phyloP scores from a whole-genome alignment of 2,329 filamentous ascomycete species.

The Raffaelea albimanens region DNA sequence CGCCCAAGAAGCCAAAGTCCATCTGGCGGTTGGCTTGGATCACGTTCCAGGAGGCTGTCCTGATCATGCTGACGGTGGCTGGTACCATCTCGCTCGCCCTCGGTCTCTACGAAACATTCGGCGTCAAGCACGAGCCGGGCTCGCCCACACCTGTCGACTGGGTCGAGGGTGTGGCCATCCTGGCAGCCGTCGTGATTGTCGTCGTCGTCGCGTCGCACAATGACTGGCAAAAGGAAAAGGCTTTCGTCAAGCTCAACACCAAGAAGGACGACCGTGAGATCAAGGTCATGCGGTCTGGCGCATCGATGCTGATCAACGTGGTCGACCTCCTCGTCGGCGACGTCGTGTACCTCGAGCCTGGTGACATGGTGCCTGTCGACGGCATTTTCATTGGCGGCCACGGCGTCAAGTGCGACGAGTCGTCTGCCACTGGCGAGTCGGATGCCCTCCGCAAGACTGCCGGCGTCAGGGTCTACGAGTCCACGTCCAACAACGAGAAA shows the following conservation, averaged over 20 bases:
- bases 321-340: slow-evolving; percentile 63
- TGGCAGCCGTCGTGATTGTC: slow-evolving; percentile 69
- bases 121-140: slow-evolving; percentile 38
- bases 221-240: slow-evolving; percentile 71
- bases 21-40: slow-evolving; percentile 70
- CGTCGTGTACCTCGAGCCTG: slow-evolving; percentile 62
- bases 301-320: slow-evolving; percentile 58
- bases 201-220: slow-evolving; percentile 71
- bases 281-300: slow-evolving; percentile 63
- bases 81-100: slow-evolving; percentile 65
- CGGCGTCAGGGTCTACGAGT: slow-evolving; percentile 58
- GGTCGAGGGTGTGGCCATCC: slow-evolving; percentile 75
- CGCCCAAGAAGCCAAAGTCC: slow-evolving; percentile 65
- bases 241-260: slow-evolving; percentile 69
- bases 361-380: slow-evolving; percentile 65
- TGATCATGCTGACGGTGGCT: slow-evolving; percentile 62
- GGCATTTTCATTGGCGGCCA: slow-evolving; percentile 64
- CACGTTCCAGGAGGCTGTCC: slow-evolving; percentile 74
- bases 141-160: slow-evolving; percentile 55
- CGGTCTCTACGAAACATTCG: slow-evolving; percentile 67
- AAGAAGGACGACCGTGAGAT: slow-evolving; percentile 70
- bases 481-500: slow-evolving; percentile 58
- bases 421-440: slow-evolving; percentile 70
- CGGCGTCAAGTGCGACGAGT: slow-evolving; percentile 69
- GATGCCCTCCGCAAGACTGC: slow-evolving; percentile 61